Evolutionary conservation across 2,329 filamentous ascomycete species (phyloP).

Genomic region (Orbilia blumenaviensis): DNA sequence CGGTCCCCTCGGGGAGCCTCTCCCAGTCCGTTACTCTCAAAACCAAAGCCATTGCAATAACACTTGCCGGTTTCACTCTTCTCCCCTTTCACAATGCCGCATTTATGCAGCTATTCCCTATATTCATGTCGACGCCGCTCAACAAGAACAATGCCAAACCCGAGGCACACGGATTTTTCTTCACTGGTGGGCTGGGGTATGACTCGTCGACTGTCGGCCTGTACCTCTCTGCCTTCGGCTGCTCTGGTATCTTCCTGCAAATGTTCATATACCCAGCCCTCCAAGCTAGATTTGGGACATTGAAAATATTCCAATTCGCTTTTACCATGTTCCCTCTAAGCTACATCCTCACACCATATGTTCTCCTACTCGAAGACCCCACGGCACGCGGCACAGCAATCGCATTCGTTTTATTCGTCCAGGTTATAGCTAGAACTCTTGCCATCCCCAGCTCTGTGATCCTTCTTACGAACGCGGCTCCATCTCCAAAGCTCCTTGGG

Average conservation of each 20-base stretch:
- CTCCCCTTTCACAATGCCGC: constrained; percentile 78
- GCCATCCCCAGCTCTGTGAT: constrained; percentile 70
- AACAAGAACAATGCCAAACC: constrained; percentile 64
- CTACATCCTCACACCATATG: constrained; percentile 75
- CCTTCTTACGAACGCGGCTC: constrained; percentile 70
- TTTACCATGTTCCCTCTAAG: constrained; percentile 75
- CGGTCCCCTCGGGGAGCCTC: constrained; percentile 10
- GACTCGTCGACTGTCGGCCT: constrained; percentile 76
- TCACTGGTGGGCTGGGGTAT: constrained; percentile 77
- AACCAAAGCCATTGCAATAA: constrained; percentile 66
- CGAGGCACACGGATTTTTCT: constrained; percentile 67
- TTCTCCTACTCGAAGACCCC: constrained; percentile 71
- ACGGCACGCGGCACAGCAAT: constrained; percentile 72
- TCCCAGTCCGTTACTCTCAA: constrained; percentile 68
- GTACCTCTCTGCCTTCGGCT: constrained; percentile 78
- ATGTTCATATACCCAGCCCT: constrained; percentile 75
- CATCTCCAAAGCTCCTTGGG: constrained; percentile 69
- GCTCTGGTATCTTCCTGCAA: constrained; percentile 77
- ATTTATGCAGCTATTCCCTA: constrained; percentile 79
- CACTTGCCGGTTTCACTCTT: constrained; percentile 72
- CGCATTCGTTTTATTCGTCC: constrained; percentile 71
- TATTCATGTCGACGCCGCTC: constrained; percentile 76
- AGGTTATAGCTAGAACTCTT: constrained; percentile 78
- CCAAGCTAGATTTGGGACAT: constrained; percentile 73
- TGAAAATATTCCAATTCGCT: constrained; percentile 73